phyloP scores from a whole-genome alignment of 2,329 filamentous ascomycete species.

The Sporothrix phasma region DNA sequence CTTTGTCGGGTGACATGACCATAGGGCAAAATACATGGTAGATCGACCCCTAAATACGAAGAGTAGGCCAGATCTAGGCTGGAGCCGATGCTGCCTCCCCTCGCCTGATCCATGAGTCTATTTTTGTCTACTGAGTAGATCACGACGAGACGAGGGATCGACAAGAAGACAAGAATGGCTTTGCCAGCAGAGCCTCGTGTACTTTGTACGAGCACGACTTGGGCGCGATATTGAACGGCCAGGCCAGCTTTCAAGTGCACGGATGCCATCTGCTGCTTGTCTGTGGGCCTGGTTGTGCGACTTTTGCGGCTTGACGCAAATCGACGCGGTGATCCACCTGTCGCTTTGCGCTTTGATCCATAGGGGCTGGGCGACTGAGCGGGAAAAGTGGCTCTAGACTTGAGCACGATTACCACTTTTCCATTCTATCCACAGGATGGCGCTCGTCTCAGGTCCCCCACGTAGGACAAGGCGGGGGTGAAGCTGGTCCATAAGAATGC shows the following conservation, averaged over 20 bases:
- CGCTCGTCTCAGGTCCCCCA: neutral
- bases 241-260: too few species aligned
- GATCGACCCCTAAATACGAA: too few species aligned
- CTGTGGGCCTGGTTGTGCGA: neutral
- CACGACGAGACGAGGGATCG: neutral
- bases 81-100: neutral
- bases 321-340: neutral
- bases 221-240: too few species aligned
- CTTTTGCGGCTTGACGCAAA: neutral
- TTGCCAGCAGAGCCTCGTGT: neutral
- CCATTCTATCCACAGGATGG: neutral
- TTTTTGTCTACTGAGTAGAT: neutral
- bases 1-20: neutral
- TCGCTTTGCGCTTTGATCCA: too few species aligned
- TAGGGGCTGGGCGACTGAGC: too few species aligned
- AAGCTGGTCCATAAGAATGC: neutral
- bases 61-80: neutral
- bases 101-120: neutral
- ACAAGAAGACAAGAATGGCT: neutral
- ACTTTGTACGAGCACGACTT: neutral
- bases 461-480: slow-evolving; percentile 2
- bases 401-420: too few species aligned
- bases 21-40: too few species aligned
- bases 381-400: too few species aligned
- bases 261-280: too few species aligned